Base-by-base conservation (phyloP, 2,329 filamentous ascomycete species). In the Biscogniauxia sp. region DNA sequence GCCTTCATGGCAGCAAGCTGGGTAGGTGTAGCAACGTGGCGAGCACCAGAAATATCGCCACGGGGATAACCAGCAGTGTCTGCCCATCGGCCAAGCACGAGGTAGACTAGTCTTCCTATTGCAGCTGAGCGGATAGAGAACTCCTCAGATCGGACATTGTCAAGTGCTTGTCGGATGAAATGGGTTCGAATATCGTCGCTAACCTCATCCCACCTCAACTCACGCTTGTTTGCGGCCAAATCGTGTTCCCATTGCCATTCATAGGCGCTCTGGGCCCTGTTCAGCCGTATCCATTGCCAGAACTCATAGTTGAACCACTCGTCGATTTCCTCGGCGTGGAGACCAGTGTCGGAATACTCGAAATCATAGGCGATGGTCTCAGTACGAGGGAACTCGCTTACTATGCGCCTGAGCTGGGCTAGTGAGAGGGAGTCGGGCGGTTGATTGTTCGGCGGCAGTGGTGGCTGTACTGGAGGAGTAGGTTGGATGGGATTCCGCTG, bases 281-380 rank as follows among this genome's bases (percentile, higher is more conserved):
- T 84, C 54, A 97, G 80, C 70, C 93, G 88, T 53, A 89, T 84
- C 77, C 91, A 91, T 73, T 98, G 93, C 76, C 91, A 90, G 64
- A 92, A 88, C 68, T 90, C 90, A 76, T 98, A 97, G 57, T 89
- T 88, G 76, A 99, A 99, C 95, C 95, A 99, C 78, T 99, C 95
- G 73, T 98, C 92, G 54, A 99, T 82, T 79, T 99, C 95, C 65
- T 95, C 92, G 19, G 91, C 87, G 68, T 96, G 89, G 0, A 86
- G 80, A 20, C 88, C 88, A 59, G 84, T 84, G 74, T 94, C 90
- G 25, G 84, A 79, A 77, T 94, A 94, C 64, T 85, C 85, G 73
- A 97, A 99, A 62, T 95, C 93, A 79, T 99, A 99, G 11, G 87
- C 86, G 51, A 84, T 80, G 55, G 89, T 84, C 66, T 93, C 90